phyloP scores from a whole-genome alignment of 352 stramenopile species.

The Globisporangium lucens region DNA sequence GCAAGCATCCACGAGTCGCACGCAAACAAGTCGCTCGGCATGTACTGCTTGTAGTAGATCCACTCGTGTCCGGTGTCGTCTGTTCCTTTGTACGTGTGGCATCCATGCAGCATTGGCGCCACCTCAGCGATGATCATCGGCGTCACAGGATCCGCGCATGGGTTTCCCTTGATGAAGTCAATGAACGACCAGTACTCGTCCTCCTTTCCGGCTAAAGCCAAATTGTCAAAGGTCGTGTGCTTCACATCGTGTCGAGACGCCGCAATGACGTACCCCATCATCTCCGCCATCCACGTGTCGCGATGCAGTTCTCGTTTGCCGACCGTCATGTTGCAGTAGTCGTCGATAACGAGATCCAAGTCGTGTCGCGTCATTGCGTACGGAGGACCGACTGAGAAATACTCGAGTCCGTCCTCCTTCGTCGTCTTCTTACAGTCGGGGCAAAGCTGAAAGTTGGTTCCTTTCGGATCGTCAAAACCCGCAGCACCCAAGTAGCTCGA shows the following conservation, averaged over 20 bases:
- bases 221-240: constrained; percentile 72
- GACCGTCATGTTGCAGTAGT: constrained; percentile 66
- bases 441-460: constrained; percentile 38
- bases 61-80: constrained; percentile 52
- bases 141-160: constrained; percentile 42
- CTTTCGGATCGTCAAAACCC: constrained; percentile 34
- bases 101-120: constrained; percentile 44
- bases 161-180: constrained; percentile 52
- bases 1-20: constrained; percentile 79
- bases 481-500: constrained; percentile 29
- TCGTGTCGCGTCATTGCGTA: constrained; percentile 59
- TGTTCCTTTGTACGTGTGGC: constrained; percentile 35
- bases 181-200: constrained; percentile 67
- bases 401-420: constrained; percentile 40
- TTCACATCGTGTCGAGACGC: constrained; percentile 64
- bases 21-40: constrained; percentile 70
- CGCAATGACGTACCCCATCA: constrained; percentile 58
- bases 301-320: constrained; percentile 38
- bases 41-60: constrained; percentile 60
- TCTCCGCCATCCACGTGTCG: constrained; percentile 42
- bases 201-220: constrained; percentile 48
- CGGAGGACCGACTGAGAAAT: constrained; percentile 51
- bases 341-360: constrained; percentile 47
- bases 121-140: constrained; percentile 45
- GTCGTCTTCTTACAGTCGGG: constrained; percentile 46